Evolutionary conservation across 371 early-diverging fungal species (phyloP), one percentile per base, ranked within the genome.

Genomic region (Mucor lusitanicus): DNA sequence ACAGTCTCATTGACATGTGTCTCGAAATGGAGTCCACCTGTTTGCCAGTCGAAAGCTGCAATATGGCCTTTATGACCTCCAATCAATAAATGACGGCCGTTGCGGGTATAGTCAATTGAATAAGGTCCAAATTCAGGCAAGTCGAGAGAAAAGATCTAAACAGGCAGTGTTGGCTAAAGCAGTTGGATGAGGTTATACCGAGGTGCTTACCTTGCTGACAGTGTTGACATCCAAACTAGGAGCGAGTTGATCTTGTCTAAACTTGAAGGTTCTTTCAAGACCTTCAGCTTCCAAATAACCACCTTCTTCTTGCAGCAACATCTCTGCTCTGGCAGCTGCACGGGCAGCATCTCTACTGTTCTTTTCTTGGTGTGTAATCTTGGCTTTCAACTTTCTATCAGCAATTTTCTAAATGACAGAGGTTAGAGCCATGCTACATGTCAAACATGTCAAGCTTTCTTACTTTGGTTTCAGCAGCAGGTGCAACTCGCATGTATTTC

Each of bases 61-160:
- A 97, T 71, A 79, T 95, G 99, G 30, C 99, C 99, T 70, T 92
- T 94, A 32, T 88, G 82, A 9, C 96, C 99, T 59, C 92, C 96
- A 39, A 99, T 85, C 59, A 98, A 80, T 70, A 98, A 70, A 71
- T 92, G 84, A 57, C 89, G 86, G 69, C 99, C 99, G 80, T 97
- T 95, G 19, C 90, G 86, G 35, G 98, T 94, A 82, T 98, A 98
- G 75, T 95, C 91, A 54, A 94, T 57, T 15, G 83, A 57, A 73
- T 97, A 97, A 13, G 98, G 97, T 5, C 98, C 98, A 80, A 93
- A 91, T 27, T 90, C 85, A 19, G 91, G 86, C 60, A 99, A 80
- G 48, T 90, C 81, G 61, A 99, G 85, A 54, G 91, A 85, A 72
- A 94, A 95, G 64, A 90, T 90, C 89, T 90, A 75, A 13, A 7